phyloP scores from a whole-genome alignment of 2,329 filamentous ascomycete species.

The Lachnellula cervina region DNA sequence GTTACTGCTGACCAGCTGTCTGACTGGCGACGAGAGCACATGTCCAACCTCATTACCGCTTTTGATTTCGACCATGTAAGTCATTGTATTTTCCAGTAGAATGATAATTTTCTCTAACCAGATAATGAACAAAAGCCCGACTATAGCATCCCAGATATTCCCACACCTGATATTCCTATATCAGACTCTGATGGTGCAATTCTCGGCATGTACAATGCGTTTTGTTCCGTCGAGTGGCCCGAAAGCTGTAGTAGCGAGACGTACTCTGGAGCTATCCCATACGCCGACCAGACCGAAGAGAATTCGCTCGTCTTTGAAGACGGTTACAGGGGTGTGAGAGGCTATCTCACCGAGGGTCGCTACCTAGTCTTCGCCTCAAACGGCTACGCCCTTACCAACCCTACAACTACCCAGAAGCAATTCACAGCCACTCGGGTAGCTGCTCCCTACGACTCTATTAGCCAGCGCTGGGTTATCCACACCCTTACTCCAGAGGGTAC shows the following conservation, averaged over 20 bases:
- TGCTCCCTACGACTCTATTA: slow-evolving; percentile 35
- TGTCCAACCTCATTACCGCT: slow-evolving; percentile 43
- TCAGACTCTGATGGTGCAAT: slow-evolving; percentile 34
- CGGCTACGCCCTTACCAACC: slow-evolving; percentile 38
- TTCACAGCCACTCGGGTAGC: slow-evolving; percentile 26
- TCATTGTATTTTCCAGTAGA: background rate
- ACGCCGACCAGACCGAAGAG: slow-evolving; percentile 35
- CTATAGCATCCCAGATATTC: slow-evolving; percentile 42
- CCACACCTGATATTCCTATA: slow-evolving; percentile 38
- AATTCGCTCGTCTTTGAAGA: slow-evolving; percentile 40
- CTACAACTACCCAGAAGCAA: slow-evolving; percentile 11
- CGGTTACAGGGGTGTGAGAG: slow-evolving; percentile 47
- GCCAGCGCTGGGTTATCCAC: slow-evolving; percentile 47
- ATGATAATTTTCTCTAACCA: background rate
- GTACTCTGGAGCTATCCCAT: slow-evolving; percentile 40
- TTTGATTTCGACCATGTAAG: slow-evolving; percentile 35
- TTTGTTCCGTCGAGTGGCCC: slow-evolving; percentile 31
- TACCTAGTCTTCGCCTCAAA: slow-evolving; percentile 45
- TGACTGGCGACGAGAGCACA: slow-evolving; percentile 41
- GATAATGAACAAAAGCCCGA: slow-evolving; percentile 34
- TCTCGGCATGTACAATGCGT: slow-evolving; percentile 9
- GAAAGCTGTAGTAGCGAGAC: slow-evolving; percentile 27
- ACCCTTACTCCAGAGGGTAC: slow-evolving; percentile 26
- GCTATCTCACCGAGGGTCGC: slow-evolving; percentile 49
- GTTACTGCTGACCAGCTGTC: slow-evolving; percentile 39